Evolutionary conservation across 495 filamentous ascomycete species (phyloP), one percentile per base, ranked within the genome.

Genomic region (Hypoxylon cercidicola): DNA sequence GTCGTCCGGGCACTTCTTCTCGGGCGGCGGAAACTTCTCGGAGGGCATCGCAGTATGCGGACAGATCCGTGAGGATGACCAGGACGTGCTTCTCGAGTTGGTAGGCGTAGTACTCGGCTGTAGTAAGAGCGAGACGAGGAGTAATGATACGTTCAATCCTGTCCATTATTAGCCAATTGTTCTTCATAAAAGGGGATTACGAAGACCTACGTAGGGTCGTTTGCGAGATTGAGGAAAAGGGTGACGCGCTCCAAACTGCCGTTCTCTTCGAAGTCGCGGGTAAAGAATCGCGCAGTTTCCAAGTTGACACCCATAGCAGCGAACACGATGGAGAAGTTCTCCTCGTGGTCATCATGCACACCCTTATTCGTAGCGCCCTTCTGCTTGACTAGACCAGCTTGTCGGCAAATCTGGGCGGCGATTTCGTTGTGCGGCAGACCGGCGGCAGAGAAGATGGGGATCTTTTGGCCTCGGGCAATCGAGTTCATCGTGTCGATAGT

Each of bases 401-500:
- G 96, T 67, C 96, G 88, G 83, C 91, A 96, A 76, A 99, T 98
- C 77, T 96, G 92, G 44, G 96, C 96, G 52, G 96, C 96, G 69
- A 99, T 97, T 81, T 99, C 96, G 79, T 98, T 97, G 79, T 99
- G 96, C 5, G 96, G 96, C 53, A 99, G 84, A 93, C 96, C 96
- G 52, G 96, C 89, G 45, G 96, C 93, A 6, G 96, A 98, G 88
- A 99, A 99, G 73, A 99, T 99, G 55, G 96, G 96, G 64, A 99
- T 99, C 84, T 99, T 99, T 79, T 99, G 96, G 60, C 96, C 96
- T 84, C 96, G 93, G 66, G 96, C 95, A 77, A 99, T 94, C 60
- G 96, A 98, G 87, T 99, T 99, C 96, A 99, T 99, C 40, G 94
- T 97, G 77, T 99, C 96, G 72, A 99, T 99, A 72, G 96, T 93